Base-by-base conservation (phyloP, 2,329 filamentous ascomycete species). In the Stenocarpella maydis region DNA sequence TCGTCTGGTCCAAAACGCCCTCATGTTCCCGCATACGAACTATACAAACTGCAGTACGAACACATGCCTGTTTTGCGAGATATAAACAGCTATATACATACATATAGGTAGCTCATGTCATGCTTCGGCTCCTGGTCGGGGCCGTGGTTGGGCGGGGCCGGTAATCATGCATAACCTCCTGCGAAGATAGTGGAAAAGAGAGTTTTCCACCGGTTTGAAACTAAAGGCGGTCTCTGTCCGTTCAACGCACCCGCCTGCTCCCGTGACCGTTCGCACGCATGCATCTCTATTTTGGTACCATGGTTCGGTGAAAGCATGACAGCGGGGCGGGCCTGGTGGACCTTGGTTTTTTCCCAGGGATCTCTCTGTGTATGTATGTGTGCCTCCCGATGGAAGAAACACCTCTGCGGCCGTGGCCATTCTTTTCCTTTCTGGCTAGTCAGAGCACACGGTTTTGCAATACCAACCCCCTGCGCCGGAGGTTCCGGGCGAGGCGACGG, bases 301-400 rank as follows among this genome's bases (percentile, higher is more conserved):
- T 37, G 34, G 54, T 39, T 24, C 28, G 58, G 37, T 37, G 58
- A n/a, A n/a, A n/a, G n/a, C n/a, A n/a, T n/a, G n/a, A n/a, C n/a
- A n/a, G n/a, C n/a, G n/a, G n/a, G n/a, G n/a, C n/a, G n/a, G n/a
- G n/a, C n/a, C n/a, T n/a, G n/a, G n/a, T n/a, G n/a, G n/a, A n/a
- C n/a, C n/a, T n/a, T 63, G 58, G 58, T 41, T 63, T 63, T 41
- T 63, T 37, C 58, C 58, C 58, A 49, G 58, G 43, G 6, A 37
- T 12, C 12, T 37, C 2, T 12, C 6, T 37, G 34, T 12, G 34
- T 37, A 10, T 37, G 34, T 37, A 10, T 37, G 9, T 63, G 58
- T n/a, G 21, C 58, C 43, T 63, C 28, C 43, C 43, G n/a, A n/a
- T n/a, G n/a, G 58, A 43, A 26, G 37, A 7, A 5, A 37, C 34